Evolutionary conservation across 192 early-diverging fungal genomes (phyloP).

Genomic region (Hyaloraphidium curvatum): DNA sequence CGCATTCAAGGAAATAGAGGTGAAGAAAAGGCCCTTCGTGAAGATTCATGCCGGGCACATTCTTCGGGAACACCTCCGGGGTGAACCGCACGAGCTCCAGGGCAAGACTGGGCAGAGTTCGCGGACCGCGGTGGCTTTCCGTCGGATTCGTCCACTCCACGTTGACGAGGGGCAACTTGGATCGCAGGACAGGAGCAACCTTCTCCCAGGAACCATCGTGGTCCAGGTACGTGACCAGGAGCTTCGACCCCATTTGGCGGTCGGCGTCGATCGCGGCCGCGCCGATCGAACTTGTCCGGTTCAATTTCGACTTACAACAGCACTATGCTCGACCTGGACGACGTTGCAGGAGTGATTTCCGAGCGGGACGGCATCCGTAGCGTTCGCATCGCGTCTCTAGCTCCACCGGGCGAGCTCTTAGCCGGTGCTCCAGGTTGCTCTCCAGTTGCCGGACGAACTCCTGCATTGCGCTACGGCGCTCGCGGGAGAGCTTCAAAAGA

Average conservation of each 20-base stretch:
- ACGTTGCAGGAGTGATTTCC: too few relatives aligned
- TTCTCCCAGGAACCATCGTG: too few relatives aligned
- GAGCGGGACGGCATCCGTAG: too few relatives aligned
- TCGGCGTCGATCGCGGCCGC: too few relatives aligned
- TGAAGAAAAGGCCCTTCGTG: slow-evolving; percentile 29
- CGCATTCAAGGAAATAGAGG: slow-evolving; percentile 58
- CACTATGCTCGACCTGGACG: too few relatives aligned
- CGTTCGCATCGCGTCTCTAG: too few relatives aligned
- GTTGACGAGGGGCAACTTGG: slow-evolving; percentile 60
- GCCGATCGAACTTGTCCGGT: too few relatives aligned
- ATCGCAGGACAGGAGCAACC: slow-evolving; percentile 38
- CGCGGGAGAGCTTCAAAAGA: slow-evolving; percentile 24
- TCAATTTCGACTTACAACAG: too few relatives aligned
- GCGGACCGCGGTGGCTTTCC: slow-evolving; percentile 5
- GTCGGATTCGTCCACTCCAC: slow-evolving; percentile 55
- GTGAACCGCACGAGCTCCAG: slow-evolving; percentile 20
- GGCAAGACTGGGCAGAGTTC: slow-evolving; percentile 16
- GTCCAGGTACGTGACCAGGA: too few relatives aligned
- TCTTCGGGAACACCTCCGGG: slow-evolving; percentile 26
- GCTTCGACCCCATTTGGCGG: too few relatives aligned
- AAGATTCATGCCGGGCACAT: slow-evolving; percentile 13
- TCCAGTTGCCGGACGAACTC: slow-evolving; percentile 90
- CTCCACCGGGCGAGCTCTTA: too few relatives aligned
- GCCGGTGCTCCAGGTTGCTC: too few relatives aligned
- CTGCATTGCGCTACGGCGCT: slow-evolving; percentile 50